Evolutionary conservation across 225 moss, liverwort and hornwort genomes (phyloP).

Genomic region (Polytrichum formosum): DNA sequence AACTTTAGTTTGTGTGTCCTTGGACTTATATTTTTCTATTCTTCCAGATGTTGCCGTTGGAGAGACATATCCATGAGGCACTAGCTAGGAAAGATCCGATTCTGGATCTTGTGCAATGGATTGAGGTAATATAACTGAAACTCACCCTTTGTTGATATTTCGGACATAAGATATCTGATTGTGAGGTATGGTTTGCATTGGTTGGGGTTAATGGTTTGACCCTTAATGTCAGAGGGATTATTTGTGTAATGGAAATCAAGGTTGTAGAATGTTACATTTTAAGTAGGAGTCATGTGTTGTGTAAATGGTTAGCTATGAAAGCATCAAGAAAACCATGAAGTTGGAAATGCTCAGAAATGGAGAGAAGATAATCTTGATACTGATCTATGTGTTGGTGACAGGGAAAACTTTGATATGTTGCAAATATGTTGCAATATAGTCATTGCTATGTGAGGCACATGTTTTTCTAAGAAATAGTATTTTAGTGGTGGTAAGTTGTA

Average conservation of each 20-base stretch:
- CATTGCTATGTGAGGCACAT: too few species aligned
- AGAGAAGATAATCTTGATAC: too few species aligned
- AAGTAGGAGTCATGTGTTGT: not conserved
- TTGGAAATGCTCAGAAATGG: too few species aligned
- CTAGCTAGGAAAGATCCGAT: conserved; percentile 70
- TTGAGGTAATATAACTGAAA: conserved; percentile 61
- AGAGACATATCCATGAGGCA: conserved; percentile 78
- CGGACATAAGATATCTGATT: not conserved
- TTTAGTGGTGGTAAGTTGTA: too few species aligned
- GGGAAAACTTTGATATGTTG: too few species aligned
- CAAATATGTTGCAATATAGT: too few species aligned
- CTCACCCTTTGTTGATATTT: not conserved
- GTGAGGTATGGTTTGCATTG: not conserved
- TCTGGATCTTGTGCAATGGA: conserved; percentile 73
- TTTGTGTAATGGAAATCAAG: not conserved
- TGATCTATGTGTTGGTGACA: too few species aligned
- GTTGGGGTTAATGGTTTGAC: not conserved
- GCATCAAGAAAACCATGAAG: too few species aligned
- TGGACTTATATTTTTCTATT: too few species aligned
- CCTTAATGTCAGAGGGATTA: not conserved
- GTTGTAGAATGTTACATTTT: not conserved
- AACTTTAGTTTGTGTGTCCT: too few species aligned
- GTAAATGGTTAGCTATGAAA: too few species aligned
- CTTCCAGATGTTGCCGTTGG: conserved; percentile 81
- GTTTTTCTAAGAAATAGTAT: too few species aligned